A percentile compares a stretch with the other conserved stretches of the same genome.
phyloP scores from a whole-genome alignment of 2,329 filamentous ascomycete species.

The Alternaria metachromatica region DNA sequence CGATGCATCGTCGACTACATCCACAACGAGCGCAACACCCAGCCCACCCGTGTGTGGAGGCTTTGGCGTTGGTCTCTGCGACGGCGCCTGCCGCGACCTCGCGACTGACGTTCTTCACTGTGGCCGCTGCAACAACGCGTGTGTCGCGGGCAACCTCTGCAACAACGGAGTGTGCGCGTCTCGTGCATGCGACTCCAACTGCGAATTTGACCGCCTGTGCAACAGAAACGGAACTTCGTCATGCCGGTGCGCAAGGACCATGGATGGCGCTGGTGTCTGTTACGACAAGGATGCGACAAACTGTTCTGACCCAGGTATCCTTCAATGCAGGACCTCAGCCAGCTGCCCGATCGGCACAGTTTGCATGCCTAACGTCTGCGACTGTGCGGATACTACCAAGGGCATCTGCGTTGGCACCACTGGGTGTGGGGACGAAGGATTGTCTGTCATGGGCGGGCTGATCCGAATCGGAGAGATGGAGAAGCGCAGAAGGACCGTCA shows the following conservation, averaged over 20 bases:
- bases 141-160: conserved; percentile 30
- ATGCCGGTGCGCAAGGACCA: conserved; percentile 39
- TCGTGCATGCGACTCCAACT: conserved; percentile 37
- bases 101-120: conserved; percentile 33
- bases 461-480: conserved; percentile 20
- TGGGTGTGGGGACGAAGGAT: conserved; percentile 25
- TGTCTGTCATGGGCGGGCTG: conserved; percentile 18
- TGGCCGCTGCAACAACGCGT: conserved; percentile 35
- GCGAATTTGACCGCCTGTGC: conserved; percentile 35
- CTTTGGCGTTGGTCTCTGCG: conserved; percentile 23
- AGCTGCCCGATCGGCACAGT: conserved; percentile 24
- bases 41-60: conserved; percentile 20
- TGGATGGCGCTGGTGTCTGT: conserved; percentile 35
- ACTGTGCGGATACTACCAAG: conserved; percentile 12
- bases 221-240: conserved; percentile 19
- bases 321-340: not conserved
- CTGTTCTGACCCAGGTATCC: conserved; percentile 14
- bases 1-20: not conserved
- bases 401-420: conserved; percentile 30
- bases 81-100: conserved; percentile 32
- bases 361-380: conserved; percentile 27
- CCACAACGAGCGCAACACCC: conserved; percentile 1
- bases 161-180: conserved; percentile 45
- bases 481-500: conserved; percentile 13
- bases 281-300: conserved; percentile 30